These are phyloP conservation scores for Trifolium dubium DNA, from an alignment of 306 rosid genomes.

Conservation along the genomic window DNA sequence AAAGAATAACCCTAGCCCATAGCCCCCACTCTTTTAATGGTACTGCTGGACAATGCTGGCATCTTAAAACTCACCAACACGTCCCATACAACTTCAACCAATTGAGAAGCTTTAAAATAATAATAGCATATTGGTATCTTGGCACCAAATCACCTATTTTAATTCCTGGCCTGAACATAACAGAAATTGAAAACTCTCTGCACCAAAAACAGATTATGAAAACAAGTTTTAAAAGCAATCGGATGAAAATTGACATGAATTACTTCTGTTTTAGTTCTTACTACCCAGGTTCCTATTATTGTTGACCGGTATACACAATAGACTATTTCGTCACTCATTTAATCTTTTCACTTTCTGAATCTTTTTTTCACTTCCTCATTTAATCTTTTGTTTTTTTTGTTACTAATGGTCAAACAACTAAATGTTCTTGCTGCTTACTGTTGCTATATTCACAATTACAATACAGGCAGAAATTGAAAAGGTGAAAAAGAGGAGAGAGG, in stretches of 20 bases:
- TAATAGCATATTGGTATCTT: not conserved
- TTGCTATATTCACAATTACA: constrained; percentile 35
- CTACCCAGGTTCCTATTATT: constrained; percentile 17
- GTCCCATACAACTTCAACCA: constrained; percentile 2
- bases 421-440: constrained; percentile 5
- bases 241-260: not conserved
- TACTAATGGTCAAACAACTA: constrained; percentile 16
- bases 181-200: too few species aligned
- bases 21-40: not conserved
- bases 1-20: not conserved
- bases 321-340: not conserved
- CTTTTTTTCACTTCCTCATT: not conserved
- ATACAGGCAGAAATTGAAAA: constrained; percentile 95
- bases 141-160: not conserved
- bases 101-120: constrained; percentile 10
- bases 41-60: not conserved
- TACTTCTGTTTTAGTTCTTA: not conserved
- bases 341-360: not conserved
- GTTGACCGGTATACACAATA: not conserved
- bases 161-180: not conserved
- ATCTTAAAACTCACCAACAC: not conserved
- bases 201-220: not conserved
- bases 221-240: not conserved
- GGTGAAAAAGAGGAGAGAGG: constrained; percentile 98
- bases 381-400: constrained; percentile 15